Percentiles rank a stretch among this genome's conserved stretches.
These are phyloP conservation scores for Funneliformis mosseae DNA, from an alignment of 192 early-diverging fungal genomes.

Conservation along the genomic window DNA sequence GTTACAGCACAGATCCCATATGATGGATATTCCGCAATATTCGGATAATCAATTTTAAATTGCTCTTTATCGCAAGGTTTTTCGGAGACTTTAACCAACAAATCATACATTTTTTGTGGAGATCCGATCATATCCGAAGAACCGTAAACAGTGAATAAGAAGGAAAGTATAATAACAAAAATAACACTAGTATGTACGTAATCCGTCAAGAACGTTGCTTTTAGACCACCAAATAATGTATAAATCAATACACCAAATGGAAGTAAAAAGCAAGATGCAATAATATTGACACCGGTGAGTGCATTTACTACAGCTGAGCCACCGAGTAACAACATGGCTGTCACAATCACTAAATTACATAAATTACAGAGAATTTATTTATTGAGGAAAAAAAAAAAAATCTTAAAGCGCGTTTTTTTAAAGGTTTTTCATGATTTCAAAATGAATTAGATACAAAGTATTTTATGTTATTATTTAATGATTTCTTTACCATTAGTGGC, in stretches of 20 bases:
- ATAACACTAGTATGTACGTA: conserved; percentile 72
- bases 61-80: conserved; percentile 4
- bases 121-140: conserved; percentile 63
- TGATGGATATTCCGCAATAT: too few species aligned
- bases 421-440: too few species aligned
- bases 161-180: conserved; percentile 69
- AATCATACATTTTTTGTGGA: conserved; percentile 67
- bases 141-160: conserved; percentile 68
- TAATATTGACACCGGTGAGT: conserved; percentile 68
- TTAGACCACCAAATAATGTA: conserved; percentile 68
- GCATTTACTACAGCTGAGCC: conserved; percentile 68
- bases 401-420: background rate
- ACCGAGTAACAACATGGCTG: conserved; percentile 72
- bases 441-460: background rate
- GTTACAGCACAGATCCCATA: conserved; percentile 45
- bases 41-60: background rate
- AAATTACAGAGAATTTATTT: background rate
- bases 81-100: conserved; percentile 53
- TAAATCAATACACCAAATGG: conserved; percentile 72
- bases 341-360: conserved; percentile 56
- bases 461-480: background rate
- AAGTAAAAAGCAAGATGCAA: conserved; percentile 64
- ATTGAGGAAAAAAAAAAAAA: background rate
- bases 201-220: conserved; percentile 76
- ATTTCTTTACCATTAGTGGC: conserved; percentile 55